Conservation (phyloP, 768 basidiomycete genomes). For the Myochromella boudieri region DNA sequence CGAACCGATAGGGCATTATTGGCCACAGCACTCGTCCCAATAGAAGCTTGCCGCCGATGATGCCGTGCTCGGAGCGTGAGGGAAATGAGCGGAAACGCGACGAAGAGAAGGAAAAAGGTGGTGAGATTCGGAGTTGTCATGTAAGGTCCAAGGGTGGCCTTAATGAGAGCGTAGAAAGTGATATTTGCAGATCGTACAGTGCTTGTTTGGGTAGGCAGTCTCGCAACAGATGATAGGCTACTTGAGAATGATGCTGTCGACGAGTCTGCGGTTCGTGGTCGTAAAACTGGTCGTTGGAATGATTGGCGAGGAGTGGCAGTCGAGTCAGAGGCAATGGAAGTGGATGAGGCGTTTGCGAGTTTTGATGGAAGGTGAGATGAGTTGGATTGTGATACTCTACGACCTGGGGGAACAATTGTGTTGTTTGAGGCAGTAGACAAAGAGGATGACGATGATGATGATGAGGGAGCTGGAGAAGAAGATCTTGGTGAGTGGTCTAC, state of each 20-base stretch:
- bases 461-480: slow-evolving; percentile 51
- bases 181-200: slow-evolving; percentile 23
- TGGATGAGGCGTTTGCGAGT: slow-evolving; percentile 32
- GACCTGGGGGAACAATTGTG: slow-evolving; percentile 59
- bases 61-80: slow-evolving; percentile 53
- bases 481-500: slow-evolving; percentile 34
- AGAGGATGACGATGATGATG: slow-evolving; percentile 67
- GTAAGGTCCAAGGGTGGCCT: slow-evolving; percentile 47
- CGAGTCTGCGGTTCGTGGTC: slow-evolving; percentile 19
- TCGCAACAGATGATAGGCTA: slow-evolving; percentile 13
- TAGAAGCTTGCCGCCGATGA: slow-evolving; percentile 30
- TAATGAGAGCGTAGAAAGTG: slow-evolving; percentile 42
- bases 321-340: slow-evolving; percentile 37
- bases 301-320: slow-evolving; percentile 32
- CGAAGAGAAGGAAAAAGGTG: slow-evolving; percentile 46
- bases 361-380: slow-evolving; percentile 24
- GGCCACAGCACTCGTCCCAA: slow-evolving; percentile 17
- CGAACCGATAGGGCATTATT: slow-evolving; percentile 59
- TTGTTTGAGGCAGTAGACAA: slow-evolving; percentile 73
- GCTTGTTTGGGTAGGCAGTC: slow-evolving; percentile 17
- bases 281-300: slow-evolving; percentile 17
- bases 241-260: slow-evolving; percentile 20
- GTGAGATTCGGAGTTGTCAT: slow-evolving; percentile 47
- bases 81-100: slow-evolving; percentile 45
- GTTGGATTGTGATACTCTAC: slow-evolving; percentile 20